Base-by-base conservation (phyloP, 2,329 filamentous ascomycete species). In the Hymenotorrendiella dingleyae region DNA sequence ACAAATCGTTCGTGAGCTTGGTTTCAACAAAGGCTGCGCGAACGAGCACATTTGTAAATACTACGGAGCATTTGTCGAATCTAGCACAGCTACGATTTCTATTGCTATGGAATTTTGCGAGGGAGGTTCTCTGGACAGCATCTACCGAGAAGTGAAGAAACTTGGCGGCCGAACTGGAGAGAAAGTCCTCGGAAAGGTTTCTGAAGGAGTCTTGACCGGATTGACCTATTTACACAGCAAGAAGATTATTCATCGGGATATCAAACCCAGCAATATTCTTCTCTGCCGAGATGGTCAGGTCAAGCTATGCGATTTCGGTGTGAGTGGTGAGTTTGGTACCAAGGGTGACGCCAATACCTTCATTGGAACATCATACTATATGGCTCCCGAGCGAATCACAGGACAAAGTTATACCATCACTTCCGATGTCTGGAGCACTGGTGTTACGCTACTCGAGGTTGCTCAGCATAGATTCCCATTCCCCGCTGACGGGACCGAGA, bases 91-190 rank as follows among this genome's bases (percentile, higher is more conserved):
- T 38, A 97, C 91, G 36, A 97, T 98, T 54, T 95, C 88, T 36
- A 98, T 98, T 60, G 90, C 89, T 44, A 98, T 98, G 93, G 93
- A 98, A 63, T 97, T 94, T 59, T 98, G 93, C 62, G 93, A 97
- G 66, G 93, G 93, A 45, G 93, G 93, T 40, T 95, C 88, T 35
- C 76, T 98, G 16, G 90, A 98, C 68, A 93, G 87, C 62, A 93
- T 98, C 52, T 98, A 98, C 71, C 87, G 87, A 54, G 93, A 98
- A 67, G 90, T 98, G 26, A 95, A 95, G 70, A 88, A 93, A 55
- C 78, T 97, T 2, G 91, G 91, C 30, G 93, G 93, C 9, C 80
- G 93, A 37, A 97, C 91, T 0, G 93, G 93, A 53, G 93, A 98
- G 64, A 98, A 97, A 62, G 93, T 98, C 1, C 73, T 98, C 4